Evolutionary conservation across 2,329 filamentous ascomycete species (phyloP).

Genomic region (Colletotrichum sp.): DNA sequence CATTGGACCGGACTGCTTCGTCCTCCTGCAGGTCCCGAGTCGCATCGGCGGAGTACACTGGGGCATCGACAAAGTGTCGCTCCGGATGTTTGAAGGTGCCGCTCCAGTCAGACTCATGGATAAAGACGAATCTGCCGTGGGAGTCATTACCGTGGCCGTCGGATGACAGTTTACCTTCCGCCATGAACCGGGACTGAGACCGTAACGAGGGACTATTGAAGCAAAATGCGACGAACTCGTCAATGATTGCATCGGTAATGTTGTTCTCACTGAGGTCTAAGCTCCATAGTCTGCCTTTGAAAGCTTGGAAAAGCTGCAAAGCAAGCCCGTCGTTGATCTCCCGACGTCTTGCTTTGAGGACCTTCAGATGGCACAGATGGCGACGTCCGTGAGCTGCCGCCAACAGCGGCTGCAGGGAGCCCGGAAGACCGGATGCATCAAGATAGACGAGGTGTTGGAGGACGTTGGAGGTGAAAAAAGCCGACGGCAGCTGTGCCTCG

Average conservation of each 20-base stretch:
- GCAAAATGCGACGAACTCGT: slow-evolving; percentile 34
- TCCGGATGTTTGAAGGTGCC: slow-evolving; percentile 48
- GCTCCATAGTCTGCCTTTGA: slow-evolving; percentile 56
- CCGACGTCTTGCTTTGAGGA: slow-evolving; percentile 55
- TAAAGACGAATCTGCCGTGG: slow-evolving; percentile 47
- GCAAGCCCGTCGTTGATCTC: slow-evolving; percentile 49
- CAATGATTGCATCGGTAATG: slow-evolving; percentile 51
- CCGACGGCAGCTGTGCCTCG: slow-evolving; percentile 40
- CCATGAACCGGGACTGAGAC: slow-evolving; percentile 41
- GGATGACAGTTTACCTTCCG: slow-evolving; percentile 50
- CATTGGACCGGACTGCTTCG: slow-evolving; percentile 31
- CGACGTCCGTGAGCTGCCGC: slow-evolving; percentile 34
- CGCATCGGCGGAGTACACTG: slow-evolving; percentile 40
- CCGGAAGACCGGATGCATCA: slow-evolving; percentile 56
- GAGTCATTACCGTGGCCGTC: slow-evolving; percentile 31
- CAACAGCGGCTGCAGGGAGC: slow-evolving; percentile 44
- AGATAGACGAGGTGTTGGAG: slow-evolving; percentile 54
- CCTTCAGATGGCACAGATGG: slow-evolving; percentile 50
- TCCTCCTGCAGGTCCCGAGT: slow-evolving; percentile 27
- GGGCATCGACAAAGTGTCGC: slow-evolving; percentile 55
- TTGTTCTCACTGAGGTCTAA: slow-evolving; percentile 59
- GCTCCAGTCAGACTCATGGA: slow-evolving; percentile 55
- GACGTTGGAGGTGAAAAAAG: slow-evolving; percentile 41
- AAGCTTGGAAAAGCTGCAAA: slow-evolving; percentile 36
- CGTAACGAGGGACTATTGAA: slow-evolving; percentile 37